Evolutionary conservation across 2,329 filamentous ascomycete genomes (phyloP), one percentile per base, ranked within the genome.

Genomic region (Alternaria sp.): DNA sequence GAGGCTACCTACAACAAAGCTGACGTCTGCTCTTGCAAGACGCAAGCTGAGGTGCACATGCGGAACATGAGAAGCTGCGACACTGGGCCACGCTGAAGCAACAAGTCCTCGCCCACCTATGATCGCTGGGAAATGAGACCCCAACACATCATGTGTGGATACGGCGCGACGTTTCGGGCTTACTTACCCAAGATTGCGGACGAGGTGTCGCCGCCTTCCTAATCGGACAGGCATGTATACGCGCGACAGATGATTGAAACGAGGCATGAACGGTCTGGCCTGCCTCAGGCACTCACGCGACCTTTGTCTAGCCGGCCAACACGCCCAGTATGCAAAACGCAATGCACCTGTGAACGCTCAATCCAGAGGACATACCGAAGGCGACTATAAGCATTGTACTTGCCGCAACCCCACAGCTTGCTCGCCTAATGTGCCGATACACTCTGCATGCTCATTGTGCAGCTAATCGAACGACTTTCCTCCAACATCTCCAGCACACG

Each of bases 61-160:
- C 25, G 50, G 17, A 32, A 36, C 54, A 40, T 30, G 12, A 50
- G 45, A 26, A 13, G 46, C 17, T 43, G 57, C 21, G 19, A 32
- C 56, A 36, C 30, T 26, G 52, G 49, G 59, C 44, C 45, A 44
- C 57, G 52, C 23, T 46, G 52, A 60, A 53, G 46, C 58, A 40
- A 7, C n/a, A 36, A 44, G 51, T 53, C 49, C 62, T 64, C 19
- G 62, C 59, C 56, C 64, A 55, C 59, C 61, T 25, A 59, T 40
- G 58, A 66, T 66, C 60, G 19, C 28, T 40, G 47, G 73, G 72
- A 75, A 63, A 74, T 76, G 68, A 72, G 62, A 60, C 57, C 57
- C 61, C 45, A 67, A 61, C 59, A 56, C 49, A 52, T 21, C 30
- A 52, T 52, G 28, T 40, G 36, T 40, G 28, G 36, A 60, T 65